Base-by-base conservation (phyloP, 2,329 filamentous ascomycete species). In the Arachnomyces sp. region DNA sequence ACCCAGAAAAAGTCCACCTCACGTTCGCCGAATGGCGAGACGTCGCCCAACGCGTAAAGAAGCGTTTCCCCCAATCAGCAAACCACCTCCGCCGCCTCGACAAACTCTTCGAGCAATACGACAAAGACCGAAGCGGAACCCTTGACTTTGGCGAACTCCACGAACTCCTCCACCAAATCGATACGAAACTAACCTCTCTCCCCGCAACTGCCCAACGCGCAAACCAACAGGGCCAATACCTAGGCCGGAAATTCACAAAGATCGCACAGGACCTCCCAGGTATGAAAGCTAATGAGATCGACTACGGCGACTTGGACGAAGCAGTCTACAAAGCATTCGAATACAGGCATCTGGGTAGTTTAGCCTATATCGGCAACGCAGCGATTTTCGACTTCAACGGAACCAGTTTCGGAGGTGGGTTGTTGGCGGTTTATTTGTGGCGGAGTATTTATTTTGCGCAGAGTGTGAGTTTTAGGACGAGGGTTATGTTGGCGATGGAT, bases 351-450 rank as follows among this genome's bases (percentile, higher is more conserved):
- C 74, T 98, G 15, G 92, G 93, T 15, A 92, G 80, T 51, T 66
- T 98, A 53, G 92, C 93, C 4, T 98, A 98, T 56, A 81, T 98
- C 50, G 93, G 93, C 33, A 98, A 98, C 61, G 89, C 88, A 6
- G 92, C 92, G 3, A 82, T 98, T 31, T 98, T 98, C 55, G 92
- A 98, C 59, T 78, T 92, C 39, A 77, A 82, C 32, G 89, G 87
- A 1, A 75, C 83, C 71, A 89, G 74, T 52, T 67, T 92, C 42
- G 79, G 79, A 1, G 92, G 92, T 37, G 92, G 92, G 0, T 65
- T 98, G 34, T 75, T 93, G 74, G 92, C 89, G 0, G 90, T 96
- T 36, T 98, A 98, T 62, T 78, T 95, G 28, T 98, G 92, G 92
- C 74, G 92, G 46, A 89, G 86, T 49, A 83, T 95, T 11, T 98